phyloP scores from a whole-genome alignment of 106 monocot genomes.

The Dactylorhiza incarnata region DNA sequence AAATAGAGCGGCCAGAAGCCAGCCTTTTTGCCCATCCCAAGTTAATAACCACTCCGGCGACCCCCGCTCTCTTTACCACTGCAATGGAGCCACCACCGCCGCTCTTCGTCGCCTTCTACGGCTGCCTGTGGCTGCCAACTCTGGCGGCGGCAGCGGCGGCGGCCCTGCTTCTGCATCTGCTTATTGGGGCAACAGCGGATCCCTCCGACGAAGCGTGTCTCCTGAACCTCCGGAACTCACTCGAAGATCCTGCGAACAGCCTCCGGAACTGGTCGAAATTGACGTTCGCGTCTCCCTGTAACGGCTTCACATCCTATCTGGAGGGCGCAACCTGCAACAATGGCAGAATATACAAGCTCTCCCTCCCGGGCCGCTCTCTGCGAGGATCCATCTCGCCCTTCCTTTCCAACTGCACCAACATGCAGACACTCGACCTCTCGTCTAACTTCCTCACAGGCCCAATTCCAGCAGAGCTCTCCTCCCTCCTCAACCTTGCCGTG shows the following conservation, averaged over 20 bases:
- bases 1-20: not conserved
- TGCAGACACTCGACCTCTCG: constrained; percentile 72
- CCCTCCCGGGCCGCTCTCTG: constrained; percentile 38
- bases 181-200: constrained; percentile 10
- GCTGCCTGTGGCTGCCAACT: not conserved
- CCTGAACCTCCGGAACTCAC: constrained; percentile 26
- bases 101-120: not conserved
- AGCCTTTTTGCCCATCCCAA: not conserved
- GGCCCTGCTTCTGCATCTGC: not conserved
- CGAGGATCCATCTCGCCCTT: constrained; percentile 31
- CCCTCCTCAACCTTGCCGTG: constrained; percentile 64
- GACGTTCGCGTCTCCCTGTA: constrained; percentile 51
- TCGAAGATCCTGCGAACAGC: constrained; percentile 16
- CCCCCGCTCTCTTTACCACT: not conserved
- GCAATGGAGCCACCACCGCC: not conserved
- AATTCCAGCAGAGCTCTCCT: constrained; percentile 37
- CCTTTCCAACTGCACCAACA: constrained; percentile 62
- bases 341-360: constrained; percentile 67
- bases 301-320: constrained; percentile 52
- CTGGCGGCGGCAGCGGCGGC: not conserved
- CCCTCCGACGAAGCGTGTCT: constrained; percentile 48
- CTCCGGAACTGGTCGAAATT: constrained; percentile 43
- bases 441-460: constrained; percentile 44
- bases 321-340: constrained; percentile 77
- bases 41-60: not conserved